Evolutionary conservation across 163 green algal genomes (phyloP), one percentile per base, ranked within the genome.

Genomic region (Smithsoniella earleae): DNA sequence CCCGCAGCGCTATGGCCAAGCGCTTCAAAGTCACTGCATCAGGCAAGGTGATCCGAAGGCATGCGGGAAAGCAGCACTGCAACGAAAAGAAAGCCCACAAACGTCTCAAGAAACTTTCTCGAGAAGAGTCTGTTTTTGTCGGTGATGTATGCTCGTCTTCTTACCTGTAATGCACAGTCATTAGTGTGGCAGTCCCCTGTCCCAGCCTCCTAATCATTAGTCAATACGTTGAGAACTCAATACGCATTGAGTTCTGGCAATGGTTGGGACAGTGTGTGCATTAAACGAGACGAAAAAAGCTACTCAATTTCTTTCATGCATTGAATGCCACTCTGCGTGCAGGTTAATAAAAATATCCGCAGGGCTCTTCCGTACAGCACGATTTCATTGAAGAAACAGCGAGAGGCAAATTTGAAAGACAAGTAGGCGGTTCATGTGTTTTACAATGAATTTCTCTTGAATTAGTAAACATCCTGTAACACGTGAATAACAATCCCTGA

Each of bases 61-160:
- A 87, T 69, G 78, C 81, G 31, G 86, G 89, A 62, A 96, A 96
- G 86, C 90, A 96, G 83, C 90, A 96, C 78, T 86, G 96, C 69
- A 94, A 96, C 74, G 89, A 95, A 82, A 97, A 97, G 88, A 91
- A 85, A 82, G 78, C 28, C 52, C 62, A 30, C 6, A 69, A 69
- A 31, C 58, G 34, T 18, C 58, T 69, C n/a, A 69, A 69, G 25
- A 30, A 31, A 13, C 58, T 69, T 18, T 33, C n/a, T 6, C 40
- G 43, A 31, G 58, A 69, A 13, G 34, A 30, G 5, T 40, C 58
- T 22, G 58, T 69, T 18, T 69, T 69, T 69, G 58, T 36, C 27
- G 58, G 58, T 3, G 58, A 69, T 36, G 58, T 69, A 34, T 27
- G 49, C 49, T 18, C 6, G 40, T 49, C 40, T 49, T 49, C 40